Evolutionary conservation across 2,329 filamentous ascomycete species (phyloP).

Genomic region (Clonostachys solani): DNA sequence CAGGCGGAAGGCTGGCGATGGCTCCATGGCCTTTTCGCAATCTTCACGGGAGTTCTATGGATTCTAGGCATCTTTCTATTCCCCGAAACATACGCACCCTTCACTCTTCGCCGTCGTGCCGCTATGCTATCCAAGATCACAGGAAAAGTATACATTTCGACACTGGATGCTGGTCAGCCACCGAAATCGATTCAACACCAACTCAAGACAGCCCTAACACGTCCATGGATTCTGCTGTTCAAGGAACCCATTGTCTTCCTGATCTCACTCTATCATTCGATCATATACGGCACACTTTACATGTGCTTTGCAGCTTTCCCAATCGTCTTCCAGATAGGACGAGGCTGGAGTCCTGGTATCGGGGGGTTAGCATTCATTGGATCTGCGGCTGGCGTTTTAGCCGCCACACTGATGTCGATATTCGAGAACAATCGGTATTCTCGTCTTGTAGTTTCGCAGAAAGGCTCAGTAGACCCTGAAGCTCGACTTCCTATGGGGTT

Average conservation of each 20-base stretch:
- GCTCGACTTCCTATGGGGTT: conserved; percentile 49
- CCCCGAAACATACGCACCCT: conserved; percentile 50
- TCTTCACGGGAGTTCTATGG: conserved; percentile 49
- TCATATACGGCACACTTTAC: conserved; percentile 42
- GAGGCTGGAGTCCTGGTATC: conserved; percentile 46
- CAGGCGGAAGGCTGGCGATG: conserved; percentile 54
- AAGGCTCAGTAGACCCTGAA: conserved; percentile 33
- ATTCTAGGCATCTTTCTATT: conserved; percentile 36
- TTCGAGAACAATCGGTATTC: conserved; percentile 28
- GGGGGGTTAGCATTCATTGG: conserved; percentile 55
- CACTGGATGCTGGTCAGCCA: conserved; percentile 33
- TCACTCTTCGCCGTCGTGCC: conserved; percentile 41
- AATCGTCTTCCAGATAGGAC: conserved; percentile 49
- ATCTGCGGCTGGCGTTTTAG: conserved; percentile 52
- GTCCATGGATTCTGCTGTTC: conserved; percentile 59
- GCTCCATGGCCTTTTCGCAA: conserved; percentile 51
- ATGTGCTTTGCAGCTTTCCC: conserved; percentile 43
- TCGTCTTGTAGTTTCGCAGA: neutral
- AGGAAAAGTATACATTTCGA: conserved; percentile 46
- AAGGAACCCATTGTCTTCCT: conserved; percentile 58
- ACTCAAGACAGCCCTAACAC: conserved; percentile 49
- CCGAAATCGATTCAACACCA: neutral
- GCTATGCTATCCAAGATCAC: conserved; percentile 36
- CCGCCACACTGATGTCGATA: conserved; percentile 42
- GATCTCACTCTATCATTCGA: conserved; percentile 54